Base-by-base conservation (phyloP, 176 grass and related monocot genomes). In the Thinopyrum elongatum region DNA sequence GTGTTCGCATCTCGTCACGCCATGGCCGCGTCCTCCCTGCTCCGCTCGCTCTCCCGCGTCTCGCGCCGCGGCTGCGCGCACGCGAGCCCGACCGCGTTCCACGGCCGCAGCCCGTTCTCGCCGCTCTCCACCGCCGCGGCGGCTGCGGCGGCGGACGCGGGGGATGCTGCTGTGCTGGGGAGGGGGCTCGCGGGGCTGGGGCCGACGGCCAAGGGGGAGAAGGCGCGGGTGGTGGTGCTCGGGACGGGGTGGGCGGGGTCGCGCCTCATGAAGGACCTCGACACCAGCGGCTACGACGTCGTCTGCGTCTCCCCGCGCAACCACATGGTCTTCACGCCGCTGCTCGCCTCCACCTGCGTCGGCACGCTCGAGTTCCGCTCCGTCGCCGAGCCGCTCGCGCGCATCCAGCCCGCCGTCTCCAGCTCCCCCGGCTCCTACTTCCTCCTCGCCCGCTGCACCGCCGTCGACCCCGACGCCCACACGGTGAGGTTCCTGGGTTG, bases 241-340 rank as follows among this genome's bases (percentile, higher is more conserved):
- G 97, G 97, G 14, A 94, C 97, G 15, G 97, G 97, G 26, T 99
- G 97, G 97, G 97, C 97, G 7, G 97, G 92, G 19, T 88, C 90
- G 59, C 90, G 97, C 60, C 82, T 99, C 23, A 94, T 99, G 94
- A 96, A 99, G 90, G 90, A 90, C 70, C 47, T 99, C 34, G 94
- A 99, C 87, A 92, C 97, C 7, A 0, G 14, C 35, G 41, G 82
- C 10, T 99, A 96, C 84, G 97, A 99, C 78, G 88, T 99, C 6
- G 97, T 99, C 64, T 99, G 97, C 88, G 88, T 99, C 28, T 92
- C 97, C 30, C 97, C 97, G 55, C 88, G 97, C 42, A 99, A 99
- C 83, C 97, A 96, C 92, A 99, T 99, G 97, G 94, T 99, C 70
- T 99, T 99, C 92, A 99, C 97, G 64, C 97, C 97, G 80, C 97